Conservation (phyloP, 2,329 filamentous ascomycete genomes). For the Didymella keratinophila region DNA sequence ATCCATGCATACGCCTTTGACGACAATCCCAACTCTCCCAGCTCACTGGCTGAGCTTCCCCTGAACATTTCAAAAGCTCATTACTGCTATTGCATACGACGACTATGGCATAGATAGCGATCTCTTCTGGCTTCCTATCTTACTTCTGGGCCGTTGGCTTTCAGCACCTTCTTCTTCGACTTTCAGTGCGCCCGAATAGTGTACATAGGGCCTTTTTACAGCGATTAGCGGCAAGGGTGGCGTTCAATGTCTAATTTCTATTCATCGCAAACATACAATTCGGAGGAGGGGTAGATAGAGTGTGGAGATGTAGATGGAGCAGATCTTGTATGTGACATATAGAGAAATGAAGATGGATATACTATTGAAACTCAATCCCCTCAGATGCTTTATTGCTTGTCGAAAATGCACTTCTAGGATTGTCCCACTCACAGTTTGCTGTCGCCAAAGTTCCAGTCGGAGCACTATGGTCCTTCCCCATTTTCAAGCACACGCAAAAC, state of each 20-base stretch:
- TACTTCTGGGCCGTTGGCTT: not conserved
- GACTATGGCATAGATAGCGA: constrained; percentile 13
- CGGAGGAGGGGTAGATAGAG: not conserved
- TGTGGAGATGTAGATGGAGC: not conserved
- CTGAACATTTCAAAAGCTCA: constrained; percentile 35
- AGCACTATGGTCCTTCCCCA: too few species aligned
- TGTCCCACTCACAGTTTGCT: too few species aligned
- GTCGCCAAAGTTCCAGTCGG: too few species aligned
- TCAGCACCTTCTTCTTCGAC: not conserved
- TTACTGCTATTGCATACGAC: constrained; percentile 23
- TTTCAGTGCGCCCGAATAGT: constrained; percentile 19
- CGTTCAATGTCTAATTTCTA: constrained; percentile 24
- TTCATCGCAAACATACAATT: constrained; percentile 1
- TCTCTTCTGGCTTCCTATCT: not conserved
- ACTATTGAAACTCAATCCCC: constrained; percentile 4
- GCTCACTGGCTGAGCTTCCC: constrained; percentile 47
- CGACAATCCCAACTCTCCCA: constrained; percentile 32
- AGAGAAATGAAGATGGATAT: constrained; percentile 8
- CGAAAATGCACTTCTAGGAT: too few species aligned
- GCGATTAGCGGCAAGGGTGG: constrained; percentile 21
- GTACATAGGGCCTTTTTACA: constrained; percentile 21
- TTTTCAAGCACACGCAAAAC: too few species aligned
- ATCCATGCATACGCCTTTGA: constrained; percentile 27
- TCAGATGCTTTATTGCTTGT: too few species aligned
- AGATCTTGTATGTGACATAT: constrained; percentile 6